These are phyloP conservation scores for Anthracocystis setariae DNA, from an alignment of 1,284 basidiomycete genomes.

Conservation along the genomic window DNA sequence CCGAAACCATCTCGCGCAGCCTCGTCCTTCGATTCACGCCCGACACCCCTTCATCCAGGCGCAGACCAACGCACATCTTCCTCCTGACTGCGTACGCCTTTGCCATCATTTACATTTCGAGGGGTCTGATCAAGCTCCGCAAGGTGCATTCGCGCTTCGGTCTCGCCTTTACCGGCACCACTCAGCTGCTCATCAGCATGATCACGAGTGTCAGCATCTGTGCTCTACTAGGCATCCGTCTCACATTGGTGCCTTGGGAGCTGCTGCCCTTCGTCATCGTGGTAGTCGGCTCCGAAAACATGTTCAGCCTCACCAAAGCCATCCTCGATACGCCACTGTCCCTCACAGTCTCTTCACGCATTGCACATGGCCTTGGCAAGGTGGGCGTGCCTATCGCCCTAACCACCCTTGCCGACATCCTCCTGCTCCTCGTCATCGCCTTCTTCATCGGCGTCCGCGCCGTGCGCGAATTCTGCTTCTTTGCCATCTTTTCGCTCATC, in stretches of 20 bases:
- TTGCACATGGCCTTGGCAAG: slow-evolving; percentile 85
- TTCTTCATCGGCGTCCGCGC: slow-evolving; percentile 78
- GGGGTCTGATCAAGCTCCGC: slow-evolving; percentile 73
- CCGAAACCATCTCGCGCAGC: slow-evolving; percentile 49
- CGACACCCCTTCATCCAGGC: slow-evolving; percentile 28
- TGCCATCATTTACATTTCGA: slow-evolving; percentile 81
- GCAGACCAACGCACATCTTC: slow-evolving; percentile 62
- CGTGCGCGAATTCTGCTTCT: slow-evolving; percentile 90
- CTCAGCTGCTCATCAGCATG: slow-evolving; percentile 89
- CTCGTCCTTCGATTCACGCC: slow-evolving; percentile 56
- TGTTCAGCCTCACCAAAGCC: slow-evolving; percentile 90
- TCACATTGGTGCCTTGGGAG: slow-evolving; percentile 87
- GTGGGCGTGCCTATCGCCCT: slow-evolving; percentile 91
- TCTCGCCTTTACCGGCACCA: slow-evolving; percentile 89
- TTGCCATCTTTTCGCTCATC: slow-evolving; percentile 90
- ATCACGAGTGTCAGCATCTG: slow-evolving; percentile 92
- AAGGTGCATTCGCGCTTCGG: slow-evolving; percentile 87
- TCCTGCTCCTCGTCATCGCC: slow-evolving; percentile 81
- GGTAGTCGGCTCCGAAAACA: slow-evolving; percentile 95
- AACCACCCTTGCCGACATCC: slow-evolving; percentile 87
- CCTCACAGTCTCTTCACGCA: slow-evolving; percentile 88
- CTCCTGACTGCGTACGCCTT: slow-evolving; percentile 84
- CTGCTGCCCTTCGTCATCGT: slow-evolving; percentile 91
- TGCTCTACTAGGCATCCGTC: slow-evolving; percentile 82
- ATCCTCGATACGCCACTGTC: slow-evolving; percentile 89